phyloP scores from a whole-genome alignment of 164 flowering plant species.

The Buxus sempervirens region DNA sequence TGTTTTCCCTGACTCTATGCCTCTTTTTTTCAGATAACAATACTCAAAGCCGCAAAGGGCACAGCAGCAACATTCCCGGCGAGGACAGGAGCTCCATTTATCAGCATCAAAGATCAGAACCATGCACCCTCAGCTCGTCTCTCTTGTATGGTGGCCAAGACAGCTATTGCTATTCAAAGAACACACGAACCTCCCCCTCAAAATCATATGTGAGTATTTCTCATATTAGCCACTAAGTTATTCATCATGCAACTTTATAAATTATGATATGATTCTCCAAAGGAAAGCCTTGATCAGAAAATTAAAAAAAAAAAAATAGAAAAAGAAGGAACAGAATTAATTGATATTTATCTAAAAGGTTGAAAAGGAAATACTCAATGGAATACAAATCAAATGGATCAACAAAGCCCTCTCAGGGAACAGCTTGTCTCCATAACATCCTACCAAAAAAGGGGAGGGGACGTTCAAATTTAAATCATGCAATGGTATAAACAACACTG shows the following conservation, averaged over 20 bases:
- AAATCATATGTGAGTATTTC: slow-evolving; percentile 24
- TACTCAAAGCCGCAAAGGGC: slow-evolving; percentile 10
- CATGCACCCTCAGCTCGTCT: slow-evolving; percentile 47
- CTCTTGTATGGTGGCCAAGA: slow-evolving; percentile 68
- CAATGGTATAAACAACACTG: background rate
- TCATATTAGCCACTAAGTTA: background rate
- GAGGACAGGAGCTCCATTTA: slow-evolving; percentile 25
- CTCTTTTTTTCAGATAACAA: slow-evolving; percentile 16
- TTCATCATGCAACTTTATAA: background rate
- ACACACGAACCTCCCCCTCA: slow-evolving; percentile 15
- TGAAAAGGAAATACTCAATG: no score
- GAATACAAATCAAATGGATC: no score
- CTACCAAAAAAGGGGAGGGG: no score
- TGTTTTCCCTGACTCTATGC: background rate
- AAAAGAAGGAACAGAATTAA: no score
- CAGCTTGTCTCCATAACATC: no score
- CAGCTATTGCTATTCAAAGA: slow-evolving; percentile 31
- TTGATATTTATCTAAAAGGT: no score
- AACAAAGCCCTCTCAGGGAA: no score
- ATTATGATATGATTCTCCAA: background rate
- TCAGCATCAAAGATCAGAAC: slow-evolving; percentile 35
- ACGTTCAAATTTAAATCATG: background rate
- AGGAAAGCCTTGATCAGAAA: background rate
- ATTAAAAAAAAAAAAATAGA: no score
- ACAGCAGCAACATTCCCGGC: slow-evolving; percentile 10